Evolutionary conservation across 208 protist genomes (phyloP).

Genomic region (Novymonas esmeraldas): DNA sequence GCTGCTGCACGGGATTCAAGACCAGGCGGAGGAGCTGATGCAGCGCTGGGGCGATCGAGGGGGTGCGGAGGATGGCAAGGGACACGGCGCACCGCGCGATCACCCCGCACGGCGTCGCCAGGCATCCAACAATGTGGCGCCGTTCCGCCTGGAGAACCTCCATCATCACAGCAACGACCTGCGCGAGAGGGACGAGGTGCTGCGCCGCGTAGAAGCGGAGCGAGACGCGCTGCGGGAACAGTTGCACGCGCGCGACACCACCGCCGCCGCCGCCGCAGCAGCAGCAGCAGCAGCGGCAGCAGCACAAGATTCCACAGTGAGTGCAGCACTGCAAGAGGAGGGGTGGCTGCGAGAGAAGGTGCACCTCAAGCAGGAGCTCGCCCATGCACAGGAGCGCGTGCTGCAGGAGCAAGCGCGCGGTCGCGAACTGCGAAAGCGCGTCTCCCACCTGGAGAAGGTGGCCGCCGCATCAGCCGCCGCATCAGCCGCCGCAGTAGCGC

Average conservation of each 20-base stretch:
- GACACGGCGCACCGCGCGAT: not conserved
- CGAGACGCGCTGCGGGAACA: slow-evolving; percentile 41
- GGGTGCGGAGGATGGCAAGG: not conserved
- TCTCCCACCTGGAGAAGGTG: slow-evolving; percentile 37
- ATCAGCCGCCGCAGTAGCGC: not conserved
- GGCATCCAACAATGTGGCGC: not conserved
- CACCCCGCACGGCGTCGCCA: not conserved
- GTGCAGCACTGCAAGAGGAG: slow-evolving; percentile 10
- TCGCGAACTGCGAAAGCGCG: slow-evolving; percentile 27
- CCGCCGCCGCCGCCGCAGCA: not conserved
- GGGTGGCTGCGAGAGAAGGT: slow-evolving; percentile 38
- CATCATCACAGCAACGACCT: slow-evolving; percentile 19
- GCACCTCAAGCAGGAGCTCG: slow-evolving; percentile 43
- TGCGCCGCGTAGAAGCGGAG: slow-evolving; percentile 39
- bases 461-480: slow-evolving; percentile 10
- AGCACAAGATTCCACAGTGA: not conserved
- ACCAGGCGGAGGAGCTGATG: slow-evolving; percentile 22
- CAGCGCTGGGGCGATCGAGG: not conserved
- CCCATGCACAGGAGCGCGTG: slow-evolving; percentile 36
- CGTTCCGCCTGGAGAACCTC: slow-evolving; percentile 29
- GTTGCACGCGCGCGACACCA: slow-evolving; percentile 17
- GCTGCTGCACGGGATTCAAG: slow-evolving; percentile 27
- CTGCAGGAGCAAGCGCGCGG: slow-evolving; percentile 36
- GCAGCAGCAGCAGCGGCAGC: not conserved
- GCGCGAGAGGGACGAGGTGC: slow-evolving; percentile 27